Base-by-base conservation (phyloP, 106 monocot species). In the Apostasia shenzhenica region DNA sequence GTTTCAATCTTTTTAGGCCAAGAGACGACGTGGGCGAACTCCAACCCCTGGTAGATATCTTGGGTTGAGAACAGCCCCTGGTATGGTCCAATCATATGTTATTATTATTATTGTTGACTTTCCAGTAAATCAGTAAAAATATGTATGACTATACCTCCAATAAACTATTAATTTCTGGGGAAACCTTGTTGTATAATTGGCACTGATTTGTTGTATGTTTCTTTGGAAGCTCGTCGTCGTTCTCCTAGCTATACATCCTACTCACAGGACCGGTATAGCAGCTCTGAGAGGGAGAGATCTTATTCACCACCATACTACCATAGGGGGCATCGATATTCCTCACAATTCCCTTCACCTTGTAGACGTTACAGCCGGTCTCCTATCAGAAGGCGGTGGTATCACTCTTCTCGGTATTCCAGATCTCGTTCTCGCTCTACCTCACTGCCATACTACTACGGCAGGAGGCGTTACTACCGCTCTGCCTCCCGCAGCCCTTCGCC, bases 41-140 rank as follows among this genome's bases (percentile, higher is more conserved):
- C 92, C 92, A 12, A 92, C 92, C 2, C 92, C 92, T 39, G 88
- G 88, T 0, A 80, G 77, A 14, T 92, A 92, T 53, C 88, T 88
- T 67, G 92, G 92, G 45, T 46, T 50, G 51, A 87, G 74, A 77
- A 54, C 55, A 44, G 48, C 14, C 8, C 50, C 38, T 60, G 76
- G 86, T 87, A 82, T 74, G 86, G 11, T 73, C 1, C 2, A 9
- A 10, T 44, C 47, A 8, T 41, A 45, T 1, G 8, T 1, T 42
- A 47, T 46, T 11, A 43, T 4, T n/a, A 53, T 39, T 38, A 37
- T 6, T 5, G 0, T 12, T 38, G n/a, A 44, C 6, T 59, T 51
- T 37, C 4, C 6, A n/a, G 3, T 42, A 45, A 14, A 6, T 39
- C 42, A 53, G 13, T 8, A 39, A 6, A 6, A 53, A 51, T 67